Base-by-base conservation (phyloP, 352 stramenopile genomes). In the Pythium aquatile region DNA sequence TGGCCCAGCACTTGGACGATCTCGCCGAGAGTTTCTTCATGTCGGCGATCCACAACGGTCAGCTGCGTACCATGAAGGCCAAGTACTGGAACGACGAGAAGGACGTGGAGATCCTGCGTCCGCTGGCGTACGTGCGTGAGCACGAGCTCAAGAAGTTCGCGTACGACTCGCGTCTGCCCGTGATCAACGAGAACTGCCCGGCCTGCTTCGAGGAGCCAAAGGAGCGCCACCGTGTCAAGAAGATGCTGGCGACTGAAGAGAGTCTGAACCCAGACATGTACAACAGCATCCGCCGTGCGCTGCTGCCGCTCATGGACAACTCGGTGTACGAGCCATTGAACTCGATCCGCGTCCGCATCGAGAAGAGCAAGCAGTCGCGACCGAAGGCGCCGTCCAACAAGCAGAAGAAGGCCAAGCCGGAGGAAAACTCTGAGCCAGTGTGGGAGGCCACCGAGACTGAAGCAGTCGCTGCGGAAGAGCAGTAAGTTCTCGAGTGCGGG, bases 181-280 rank as follows among this genome's bases (percentile, higher is more conserved):
- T 99, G 7, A 98, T 99, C 51, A 98, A 98, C 74, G 96, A 99
- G 68, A 99, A 99, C 74, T 98, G 94, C 58, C 96, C 96, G 20
- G 91, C 94, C n/a, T 98, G 96, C 75, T 99, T 99, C 72, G 95
- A 98, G 74, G 85, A 97, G 71, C 93, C 94, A 6, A 98, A 88
- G 67, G 96, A 99, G 71, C 79, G 96, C 54, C 87, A 96, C 30
- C 80, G 96, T 29, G 78, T 98, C 7, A 99, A 99, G 75, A 95
- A 97, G 59, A 78, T 98, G 54, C 77, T 98, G 6, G 83, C 86
- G 0, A 73, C 84, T 40, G 90, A 98, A 74, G 94, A 98, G 75
- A 92, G 75, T 37, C 69, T 97, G 11, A 94, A 90, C 69, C 89
- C 91, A 8, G 75, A 72, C 9, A 67, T 93, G 37, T 93, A 72